These are phyloP conservation scores for Bruguiera sexangula DNA, from an alignment of 345 rosid genomes.

Conservation along the genomic window DNA sequence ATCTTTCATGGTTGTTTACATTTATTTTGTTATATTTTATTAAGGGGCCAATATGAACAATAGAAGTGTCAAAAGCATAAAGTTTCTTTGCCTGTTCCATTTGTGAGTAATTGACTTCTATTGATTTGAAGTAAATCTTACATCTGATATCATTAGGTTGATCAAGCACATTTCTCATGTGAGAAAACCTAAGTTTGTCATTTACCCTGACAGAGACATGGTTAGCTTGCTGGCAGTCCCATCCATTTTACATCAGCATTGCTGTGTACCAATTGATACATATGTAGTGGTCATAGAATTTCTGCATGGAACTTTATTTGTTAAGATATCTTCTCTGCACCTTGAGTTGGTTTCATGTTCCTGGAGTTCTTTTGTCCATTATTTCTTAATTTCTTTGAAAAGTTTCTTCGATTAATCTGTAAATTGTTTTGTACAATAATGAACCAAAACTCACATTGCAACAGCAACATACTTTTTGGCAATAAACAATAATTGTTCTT, in stretches of 20 bases:
- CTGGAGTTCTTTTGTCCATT: neutral
- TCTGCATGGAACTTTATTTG: neutral
- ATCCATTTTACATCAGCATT: neutral
- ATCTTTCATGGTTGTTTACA: neutral
- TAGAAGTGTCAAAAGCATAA: neutral
- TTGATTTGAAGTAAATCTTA: neutral
- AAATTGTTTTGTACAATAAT: neutral
- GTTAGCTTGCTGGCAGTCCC: neutral
- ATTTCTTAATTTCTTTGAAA: neutral
- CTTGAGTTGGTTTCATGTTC: neutral
- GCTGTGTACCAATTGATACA: neutral
- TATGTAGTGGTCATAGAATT: neutral
- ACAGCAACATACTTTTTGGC: neutral
- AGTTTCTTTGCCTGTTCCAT: neutral
- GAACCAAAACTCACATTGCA: neutral
- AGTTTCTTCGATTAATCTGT: neutral
- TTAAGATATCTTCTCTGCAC: neutral
- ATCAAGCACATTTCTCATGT: neutral
- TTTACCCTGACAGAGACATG: neutral
- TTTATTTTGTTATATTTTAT: neutral
- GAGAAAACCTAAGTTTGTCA: neutral
- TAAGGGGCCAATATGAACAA: neutral
- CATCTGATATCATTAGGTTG: neutral
- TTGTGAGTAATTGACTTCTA: neutral
- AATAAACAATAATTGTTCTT: constrained; percentile 3